Percentiles rank a stretch among this genome's conserved stretches.
Conservation (phyloP, 148 eudicot genomes). For the Camellia sinensis region DNA sequence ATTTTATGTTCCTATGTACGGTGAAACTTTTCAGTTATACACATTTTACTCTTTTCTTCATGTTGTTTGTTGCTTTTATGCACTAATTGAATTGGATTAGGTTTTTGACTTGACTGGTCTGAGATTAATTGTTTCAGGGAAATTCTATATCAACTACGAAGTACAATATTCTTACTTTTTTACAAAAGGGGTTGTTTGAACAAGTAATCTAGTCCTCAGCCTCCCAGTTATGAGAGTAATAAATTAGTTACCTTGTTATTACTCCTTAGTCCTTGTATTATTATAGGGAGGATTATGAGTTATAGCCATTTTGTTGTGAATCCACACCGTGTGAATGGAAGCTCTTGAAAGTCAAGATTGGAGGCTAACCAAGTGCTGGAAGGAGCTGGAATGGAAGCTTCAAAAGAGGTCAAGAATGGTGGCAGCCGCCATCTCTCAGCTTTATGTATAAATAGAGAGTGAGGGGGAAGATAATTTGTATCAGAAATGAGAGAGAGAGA, state of each 20-base stretch:
- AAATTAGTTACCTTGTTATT: background rate
- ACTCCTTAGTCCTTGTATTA: too few species aligned
- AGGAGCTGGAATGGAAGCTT: too few species aligned
- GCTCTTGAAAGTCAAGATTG: too few species aligned
- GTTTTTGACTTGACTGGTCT: conserved; percentile 12
- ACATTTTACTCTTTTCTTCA: background rate
- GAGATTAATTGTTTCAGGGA: conserved; percentile 43
- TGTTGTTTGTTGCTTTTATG: background rate
- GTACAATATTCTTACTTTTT: conserved; percentile 64
- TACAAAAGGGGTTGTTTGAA: conserved; percentile 82
- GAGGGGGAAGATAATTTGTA: too few species aligned
- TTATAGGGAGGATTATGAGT: too few species aligned
- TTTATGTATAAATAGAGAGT: too few species aligned
- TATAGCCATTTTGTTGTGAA: too few species aligned
- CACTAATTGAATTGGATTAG: background rate
- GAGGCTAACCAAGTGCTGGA: too few species aligned
- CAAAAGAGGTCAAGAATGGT: too few species aligned
- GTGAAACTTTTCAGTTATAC: background rate
- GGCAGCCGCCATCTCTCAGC: too few species aligned
- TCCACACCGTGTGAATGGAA: too few species aligned
- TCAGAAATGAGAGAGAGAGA: too few species aligned
- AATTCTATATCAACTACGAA: conserved; percentile 82
- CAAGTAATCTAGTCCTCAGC: conserved; percentile 42
- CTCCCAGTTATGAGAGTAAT: background rate
- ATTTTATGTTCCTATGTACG: background rate